phyloP scores from a whole-genome alignment of 2,329 filamentous ascomycete genomes.

The Metarhizium sp. region DNA sequence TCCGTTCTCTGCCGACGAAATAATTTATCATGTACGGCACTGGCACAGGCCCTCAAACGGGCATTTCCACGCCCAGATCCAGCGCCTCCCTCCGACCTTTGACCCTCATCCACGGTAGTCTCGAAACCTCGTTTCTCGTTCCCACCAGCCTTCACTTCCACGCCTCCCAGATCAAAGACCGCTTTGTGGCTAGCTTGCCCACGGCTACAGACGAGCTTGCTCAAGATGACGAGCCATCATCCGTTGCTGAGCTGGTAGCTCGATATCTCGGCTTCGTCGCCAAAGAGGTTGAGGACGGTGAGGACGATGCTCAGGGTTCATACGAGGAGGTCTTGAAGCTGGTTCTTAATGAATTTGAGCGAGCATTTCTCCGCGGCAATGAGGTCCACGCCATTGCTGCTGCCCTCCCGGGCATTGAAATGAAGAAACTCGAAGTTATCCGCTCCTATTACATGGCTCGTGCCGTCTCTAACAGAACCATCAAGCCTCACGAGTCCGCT shows the following conservation, averaged over 20 bases:
- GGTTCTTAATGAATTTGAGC: conserved; percentile 91
- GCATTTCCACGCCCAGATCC: conserved; percentile 91
- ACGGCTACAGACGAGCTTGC: conserved; percentile 93
- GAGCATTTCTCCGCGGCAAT: conserved; percentile 87
- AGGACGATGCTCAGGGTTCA: conserved; percentile 79
- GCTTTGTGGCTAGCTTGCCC: conserved; percentile 77
- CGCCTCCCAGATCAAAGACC: conserved; percentile 86
- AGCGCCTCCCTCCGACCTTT: conserved; percentile 87
- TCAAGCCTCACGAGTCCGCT: conserved; percentile 89
- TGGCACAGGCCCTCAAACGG: conserved; percentile 78
- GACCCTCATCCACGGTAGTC: conserved; percentile 82
- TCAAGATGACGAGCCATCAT: conserved; percentile 98
- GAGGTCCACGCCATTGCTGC: conserved; percentile 90
- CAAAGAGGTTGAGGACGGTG: conserved; percentile 80
- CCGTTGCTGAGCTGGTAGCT: conserved; percentile 81
- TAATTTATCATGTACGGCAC: conserved; percentile 70
- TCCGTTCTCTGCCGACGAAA: background rate
- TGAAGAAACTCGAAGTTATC: conserved; percentile 87
- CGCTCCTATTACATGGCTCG: conserved; percentile 88
- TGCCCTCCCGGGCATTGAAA: conserved; percentile 76
- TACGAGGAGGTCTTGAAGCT: conserved; percentile 91
- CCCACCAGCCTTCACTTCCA: conserved; percentile 94
- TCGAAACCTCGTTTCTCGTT: conserved; percentile 93
- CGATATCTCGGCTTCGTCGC: conserved; percentile 89
- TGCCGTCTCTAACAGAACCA: conserved; percentile 70